Evolutionary conservation across 176 grass and related monocot species (phyloP).

Genomic region (Bothriochloa decipiens): DNA sequence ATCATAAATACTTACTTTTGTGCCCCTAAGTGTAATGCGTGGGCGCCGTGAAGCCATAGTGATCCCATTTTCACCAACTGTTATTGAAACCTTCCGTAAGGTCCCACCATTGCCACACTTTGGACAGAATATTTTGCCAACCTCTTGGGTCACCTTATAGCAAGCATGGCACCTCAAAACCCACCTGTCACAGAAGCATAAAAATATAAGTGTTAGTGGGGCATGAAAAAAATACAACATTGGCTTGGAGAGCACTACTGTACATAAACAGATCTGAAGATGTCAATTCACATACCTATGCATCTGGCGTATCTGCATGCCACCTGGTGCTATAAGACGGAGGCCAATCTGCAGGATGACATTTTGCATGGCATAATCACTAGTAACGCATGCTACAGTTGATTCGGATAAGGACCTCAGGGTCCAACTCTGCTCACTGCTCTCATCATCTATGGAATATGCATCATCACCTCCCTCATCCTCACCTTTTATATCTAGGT

Average conservation of each 20-base stretch:
- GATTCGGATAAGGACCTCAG: slow-evolving; percentile 94
- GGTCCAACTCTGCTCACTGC: slow-evolving; percentile 86
- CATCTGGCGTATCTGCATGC: slow-evolving; percentile 91
- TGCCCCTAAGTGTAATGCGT: slow-evolving; percentile 82
- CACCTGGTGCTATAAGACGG: slow-evolving; percentile 81
- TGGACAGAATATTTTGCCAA: slow-evolving; percentile 96
- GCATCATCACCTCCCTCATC: slow-evolving; percentile 48
- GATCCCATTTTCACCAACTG: slow-evolving; percentile 90
- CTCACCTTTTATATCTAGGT: slow-evolving; percentile 54
- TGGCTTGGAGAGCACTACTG: not conserved
- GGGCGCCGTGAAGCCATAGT: slow-evolving; percentile 83
- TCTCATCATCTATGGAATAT: slow-evolving; percentile 56
- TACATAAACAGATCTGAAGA: not conserved
- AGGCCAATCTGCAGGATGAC: slow-evolving; percentile 97
- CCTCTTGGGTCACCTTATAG: slow-evolving; percentile 93
- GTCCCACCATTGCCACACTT: slow-evolving; percentile 98
- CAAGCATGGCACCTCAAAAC: slow-evolving; percentile 99
- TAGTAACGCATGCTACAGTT: slow-evolving; percentile 82
- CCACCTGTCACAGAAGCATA: slow-evolving; percentile 64
- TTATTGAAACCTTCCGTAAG: slow-evolving; percentile 91
- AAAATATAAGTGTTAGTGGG: not conserved
- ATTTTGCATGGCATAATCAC: slow-evolving; percentile 99
- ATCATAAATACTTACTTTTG: slow-evolving; percentile 70
- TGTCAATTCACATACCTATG: slow-evolving; percentile 61
- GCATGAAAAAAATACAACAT: not conserved